These are phyloP conservation scores for Saccharomyces pastorianus DNA, from an alignment of 1,139 yeast species.

Conservation along the genomic window DNA sequence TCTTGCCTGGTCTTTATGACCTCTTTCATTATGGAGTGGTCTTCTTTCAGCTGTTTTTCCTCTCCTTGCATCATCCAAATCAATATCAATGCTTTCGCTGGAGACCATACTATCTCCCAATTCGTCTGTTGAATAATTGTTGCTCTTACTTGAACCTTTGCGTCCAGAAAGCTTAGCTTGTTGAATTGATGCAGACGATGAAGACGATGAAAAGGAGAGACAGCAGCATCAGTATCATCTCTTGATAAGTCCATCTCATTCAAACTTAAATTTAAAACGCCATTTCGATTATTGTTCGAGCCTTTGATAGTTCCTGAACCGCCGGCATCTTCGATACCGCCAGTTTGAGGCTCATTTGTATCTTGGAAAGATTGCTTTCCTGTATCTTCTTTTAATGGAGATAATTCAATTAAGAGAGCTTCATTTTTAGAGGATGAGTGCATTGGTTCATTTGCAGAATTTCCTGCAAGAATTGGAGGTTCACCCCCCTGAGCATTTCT, in stretches of 20 bases:
- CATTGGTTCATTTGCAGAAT: neutral
- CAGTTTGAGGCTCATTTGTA: neutral
- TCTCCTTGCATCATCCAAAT: conserved; percentile 18
- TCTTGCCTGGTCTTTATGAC: neutral
- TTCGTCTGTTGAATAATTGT: conserved; percentile 7
- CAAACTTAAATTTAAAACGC: conserved; percentile 16
- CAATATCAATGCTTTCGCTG: conserved; percentile 28
- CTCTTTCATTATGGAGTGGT: conserved; percentile 5
- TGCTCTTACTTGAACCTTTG: conserved; percentile 5
- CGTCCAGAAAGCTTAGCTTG: conserved; percentile 9
- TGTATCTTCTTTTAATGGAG: conserved; percentile 7
- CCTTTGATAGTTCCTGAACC: conserved; percentile 4
- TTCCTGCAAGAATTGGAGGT: neutral
- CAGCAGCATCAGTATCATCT: neutral
- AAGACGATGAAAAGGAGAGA: neutral
- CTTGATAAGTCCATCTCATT: conserved; percentile 20
- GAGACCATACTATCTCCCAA: conserved; percentile 17
- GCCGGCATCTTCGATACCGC: neutral
- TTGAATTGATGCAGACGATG: neutral
- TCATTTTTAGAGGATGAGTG: conserved; percentile 5
- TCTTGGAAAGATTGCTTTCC: neutral
- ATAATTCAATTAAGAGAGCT: conserved; percentile 10
- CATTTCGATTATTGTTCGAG: conserved; percentile 3
- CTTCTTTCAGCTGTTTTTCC: conserved; percentile 4
- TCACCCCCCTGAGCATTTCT: neutral